These are phyloP conservation scores for Wallacemonas sp. DNA, from an alignment of 208 protist species.

Conservation along the genomic window DNA sequence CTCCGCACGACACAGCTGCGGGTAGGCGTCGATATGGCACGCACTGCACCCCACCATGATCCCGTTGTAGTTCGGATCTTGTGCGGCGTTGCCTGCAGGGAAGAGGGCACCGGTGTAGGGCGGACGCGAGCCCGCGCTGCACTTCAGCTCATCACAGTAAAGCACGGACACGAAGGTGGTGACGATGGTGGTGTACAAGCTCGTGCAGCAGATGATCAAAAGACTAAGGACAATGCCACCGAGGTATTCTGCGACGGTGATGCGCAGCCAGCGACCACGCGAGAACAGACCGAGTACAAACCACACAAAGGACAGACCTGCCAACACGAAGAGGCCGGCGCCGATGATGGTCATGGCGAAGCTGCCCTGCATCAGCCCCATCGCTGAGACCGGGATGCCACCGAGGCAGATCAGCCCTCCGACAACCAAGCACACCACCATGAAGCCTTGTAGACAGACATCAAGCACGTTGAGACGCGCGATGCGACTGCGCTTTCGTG, in stretches of 20 bases:
- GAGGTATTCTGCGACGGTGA: conserved; percentile 19
- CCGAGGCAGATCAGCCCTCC: conserved; percentile 32
- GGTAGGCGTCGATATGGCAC: conserved; percentile 39
- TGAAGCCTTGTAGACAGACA: conserved; percentile 23
- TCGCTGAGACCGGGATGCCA: conserved; percentile 20
- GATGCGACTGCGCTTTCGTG: conserved; percentile 18
- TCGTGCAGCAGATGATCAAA: conserved; percentile 34
- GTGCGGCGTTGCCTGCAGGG: too few relatives aligned
- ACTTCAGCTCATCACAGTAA: conserved; percentile 48
- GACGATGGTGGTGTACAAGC: conserved; percentile 66
- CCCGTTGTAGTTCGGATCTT: conserved; percentile 8
- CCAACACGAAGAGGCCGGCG: conserved; percentile 20
- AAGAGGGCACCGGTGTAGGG: conserved; percentile 36
- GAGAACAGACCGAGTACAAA: conserved; percentile 34
- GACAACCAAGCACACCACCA: conserved; percentile 36
- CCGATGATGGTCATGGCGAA: conserved; percentile 30
- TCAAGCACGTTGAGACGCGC: conserved; percentile 20
- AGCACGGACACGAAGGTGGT: conserved; percentile 60
- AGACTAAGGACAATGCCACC: conserved; percentile 26
- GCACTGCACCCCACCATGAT: conserved; percentile 30
- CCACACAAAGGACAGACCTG: conserved; percentile 32
- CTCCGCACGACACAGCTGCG: conserved; percentile 41
- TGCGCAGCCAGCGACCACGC: conserved; percentile 29
- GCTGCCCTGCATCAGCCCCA: conserved; percentile 40
- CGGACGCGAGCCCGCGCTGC: conserved; percentile 32